phyloP scores from a whole-genome alignment of 345 rosid species.

The Anacardium occidentale region DNA sequence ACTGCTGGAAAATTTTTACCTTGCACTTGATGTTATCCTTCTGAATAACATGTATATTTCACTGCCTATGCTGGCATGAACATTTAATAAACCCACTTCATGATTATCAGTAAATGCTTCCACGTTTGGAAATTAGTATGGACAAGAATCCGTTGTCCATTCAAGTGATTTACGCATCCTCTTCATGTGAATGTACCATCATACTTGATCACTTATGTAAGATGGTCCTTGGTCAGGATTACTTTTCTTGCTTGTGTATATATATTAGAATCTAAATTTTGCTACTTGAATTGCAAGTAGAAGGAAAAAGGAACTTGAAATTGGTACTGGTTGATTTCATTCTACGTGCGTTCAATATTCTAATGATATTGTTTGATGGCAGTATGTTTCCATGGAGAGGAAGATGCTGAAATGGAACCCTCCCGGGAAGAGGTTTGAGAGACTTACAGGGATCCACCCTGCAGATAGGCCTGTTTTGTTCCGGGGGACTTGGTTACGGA shows the following conservation, averaged over 20 bases:
- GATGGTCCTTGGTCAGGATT: not conserved
- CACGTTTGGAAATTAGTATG: not conserved
- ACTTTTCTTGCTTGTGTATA: not conserved
- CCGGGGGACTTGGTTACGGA: constrained; percentile 61
- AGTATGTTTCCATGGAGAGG: constrained; percentile 76
- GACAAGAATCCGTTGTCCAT: not conserved
- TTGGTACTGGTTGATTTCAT: not conserved
- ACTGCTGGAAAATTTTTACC: not conserved
- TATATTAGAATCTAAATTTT: not conserved
- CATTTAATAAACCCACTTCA: not conserved
- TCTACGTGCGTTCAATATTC: not conserved
- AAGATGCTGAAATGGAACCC: constrained; percentile 65
- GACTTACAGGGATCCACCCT: constrained; percentile 87
- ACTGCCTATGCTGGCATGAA: not conserved
- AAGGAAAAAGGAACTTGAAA: not conserved
- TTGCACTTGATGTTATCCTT: too few relatives aligned
- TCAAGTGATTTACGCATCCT: not conserved
- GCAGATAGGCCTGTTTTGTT: constrained; percentile 68
- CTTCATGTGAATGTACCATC: not conserved
- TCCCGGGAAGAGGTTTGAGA: constrained; percentile 85
- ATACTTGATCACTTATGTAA: not conserved
- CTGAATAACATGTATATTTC: not conserved
- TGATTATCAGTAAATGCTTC: not conserved
- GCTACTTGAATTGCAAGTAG: too few relatives aligned
- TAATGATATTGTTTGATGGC: constrained; percentile 17